Percentiles rank a stretch among this genome's conserved stretches.
Evolutionary conservation across 768 basidiomycete species (phyloP).

Genomic region (Lentinula boryana): DNA sequence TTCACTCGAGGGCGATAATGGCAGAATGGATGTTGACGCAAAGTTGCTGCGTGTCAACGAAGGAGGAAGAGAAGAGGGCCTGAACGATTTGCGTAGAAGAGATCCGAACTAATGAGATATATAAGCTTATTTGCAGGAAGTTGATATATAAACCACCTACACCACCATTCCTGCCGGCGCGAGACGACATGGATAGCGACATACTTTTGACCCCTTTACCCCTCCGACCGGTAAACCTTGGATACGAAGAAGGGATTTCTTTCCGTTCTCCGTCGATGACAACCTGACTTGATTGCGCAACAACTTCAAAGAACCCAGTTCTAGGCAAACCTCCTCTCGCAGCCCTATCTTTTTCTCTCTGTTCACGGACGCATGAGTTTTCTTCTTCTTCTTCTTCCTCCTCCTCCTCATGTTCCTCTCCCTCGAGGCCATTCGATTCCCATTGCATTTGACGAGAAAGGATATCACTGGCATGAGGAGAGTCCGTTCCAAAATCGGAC

Average conservation of each 20-base stretch:
- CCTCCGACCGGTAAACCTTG: slow-evolving; percentile 11
- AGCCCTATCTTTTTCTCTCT: slow-evolving; percentile 24
- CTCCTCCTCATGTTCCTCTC: slow-evolving; percentile 30
- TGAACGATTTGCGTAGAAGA: neutral
- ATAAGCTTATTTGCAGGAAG: neutral
- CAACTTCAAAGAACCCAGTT: slow-evolving; percentile 33
- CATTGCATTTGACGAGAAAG: slow-evolving; percentile 56
- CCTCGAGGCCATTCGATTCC: slow-evolving; percentile 33
- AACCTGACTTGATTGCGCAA: slow-evolving; percentile 29
- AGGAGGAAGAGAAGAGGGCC: slow-evolving; percentile 7
- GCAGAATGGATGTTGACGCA: neutral
- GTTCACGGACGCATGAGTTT: slow-evolving; percentile 8
- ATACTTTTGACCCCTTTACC: slow-evolving; percentile 1
- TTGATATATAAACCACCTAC: neutral
- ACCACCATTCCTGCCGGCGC: neutral
- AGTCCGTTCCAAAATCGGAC: slow-evolving; percentile 26
- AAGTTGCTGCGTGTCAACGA: neutral
- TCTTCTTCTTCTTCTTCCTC: slow-evolving; percentile 12
- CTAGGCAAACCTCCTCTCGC: slow-evolving; percentile 6
- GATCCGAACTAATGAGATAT: neutral
- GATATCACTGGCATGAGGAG: slow-evolving; percentile 64
- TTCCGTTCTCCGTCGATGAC: slow-evolving; percentile 40
- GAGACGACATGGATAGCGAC: neutral
- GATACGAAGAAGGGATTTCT: slow-evolving; percentile 47
- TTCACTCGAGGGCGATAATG: slow-evolving; percentile 1